Evolutionary conservation across 495 filamentous ascomycete genomes (phyloP), one percentile per base, ranked within the genome.

Genomic region (Neurospora hispaniola): DNA sequence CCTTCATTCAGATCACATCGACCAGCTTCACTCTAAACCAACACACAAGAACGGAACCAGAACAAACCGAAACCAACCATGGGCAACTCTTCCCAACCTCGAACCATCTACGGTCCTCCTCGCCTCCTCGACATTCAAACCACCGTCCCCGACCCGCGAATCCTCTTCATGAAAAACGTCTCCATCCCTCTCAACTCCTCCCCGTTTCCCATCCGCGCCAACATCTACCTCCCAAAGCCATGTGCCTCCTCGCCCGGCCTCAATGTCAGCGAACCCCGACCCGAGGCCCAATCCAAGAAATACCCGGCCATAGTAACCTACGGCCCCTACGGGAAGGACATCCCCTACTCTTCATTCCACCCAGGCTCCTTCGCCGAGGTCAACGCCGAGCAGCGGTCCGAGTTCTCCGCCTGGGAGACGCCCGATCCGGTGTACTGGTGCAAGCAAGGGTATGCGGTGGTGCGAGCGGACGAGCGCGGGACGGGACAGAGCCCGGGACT

Each of bases 261-360:
- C 35, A 5, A 38, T 5, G 35, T 2, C 4, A 38, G 6, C 35
- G 84, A 88, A 72, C 79, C 85, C 71, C 76, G 79, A 71, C 83
- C 77, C 5, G 72, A 79, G 35, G 79, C 78, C 41, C 48, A 73
- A 5, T 41, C 9, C 40, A 62, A 39, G 73, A 42, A 41, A 38
- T 41, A 70, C 54, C 87, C 88, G 2, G 87, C 87, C 0, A 76
- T 89, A 0, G 82, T 87, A 4, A 89, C 88, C 7, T 88, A 88
- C 75, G 87, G 87, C 0, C 89, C 90, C 2, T 92, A 92, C 74
- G 90, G 89, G 12, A 91, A 92, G 74, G 89, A 91, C 76, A 85
- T 87, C 12, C 82, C 79, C 42, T 89, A 88, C 76, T 72, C 75
- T n/a, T 80, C 78, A 78, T 88, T 90, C 76, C 79, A 81, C 71